Percentiles rank a stretch among this genome's conserved stretches.
Evolutionary conservation across 345 rosid genomes (phyloP).

Genomic region (Eucalyptus caleyi): DNA sequence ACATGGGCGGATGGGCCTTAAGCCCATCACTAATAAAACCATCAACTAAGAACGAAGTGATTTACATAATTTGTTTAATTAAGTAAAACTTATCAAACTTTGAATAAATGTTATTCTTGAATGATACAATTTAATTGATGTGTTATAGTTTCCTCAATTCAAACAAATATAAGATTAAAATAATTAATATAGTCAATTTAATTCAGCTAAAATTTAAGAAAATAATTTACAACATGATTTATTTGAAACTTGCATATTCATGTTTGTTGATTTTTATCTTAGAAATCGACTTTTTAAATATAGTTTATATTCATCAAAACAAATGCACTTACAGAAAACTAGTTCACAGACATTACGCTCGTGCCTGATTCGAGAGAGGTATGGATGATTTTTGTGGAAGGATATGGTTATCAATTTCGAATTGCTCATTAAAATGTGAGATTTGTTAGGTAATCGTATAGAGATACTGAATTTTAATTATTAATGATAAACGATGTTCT

Average conservation of each 20-base stretch:
- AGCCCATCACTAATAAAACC: too few species aligned
- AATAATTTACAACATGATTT: background rate
- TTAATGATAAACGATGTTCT: too few species aligned
- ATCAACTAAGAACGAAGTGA: background rate
- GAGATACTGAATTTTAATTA: fast-evolving
- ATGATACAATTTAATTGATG: background rate
- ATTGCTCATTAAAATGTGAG: too few species aligned
- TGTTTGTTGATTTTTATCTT: too few species aligned
- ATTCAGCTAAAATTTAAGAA: background rate
- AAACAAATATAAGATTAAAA: background rate
- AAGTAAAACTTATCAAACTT: background rate
- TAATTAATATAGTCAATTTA: background rate
- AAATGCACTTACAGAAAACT: background rate
- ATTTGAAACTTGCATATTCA: background rate
- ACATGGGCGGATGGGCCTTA: too few species aligned
- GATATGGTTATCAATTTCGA: too few species aligned
- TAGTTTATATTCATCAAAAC: background rate
- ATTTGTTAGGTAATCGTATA: too few species aligned
- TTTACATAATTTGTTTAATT: too few species aligned
- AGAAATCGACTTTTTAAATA: too few species aligned
- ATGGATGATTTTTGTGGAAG: too few species aligned
- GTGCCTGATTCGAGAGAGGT: too few species aligned
- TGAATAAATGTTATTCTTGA: background rate
- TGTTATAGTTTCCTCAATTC: background rate
- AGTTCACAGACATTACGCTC: background rate